Conservation (phyloP, 2,329 filamentous ascomycete genomes). For the Trichoderma sp. region DNA sequence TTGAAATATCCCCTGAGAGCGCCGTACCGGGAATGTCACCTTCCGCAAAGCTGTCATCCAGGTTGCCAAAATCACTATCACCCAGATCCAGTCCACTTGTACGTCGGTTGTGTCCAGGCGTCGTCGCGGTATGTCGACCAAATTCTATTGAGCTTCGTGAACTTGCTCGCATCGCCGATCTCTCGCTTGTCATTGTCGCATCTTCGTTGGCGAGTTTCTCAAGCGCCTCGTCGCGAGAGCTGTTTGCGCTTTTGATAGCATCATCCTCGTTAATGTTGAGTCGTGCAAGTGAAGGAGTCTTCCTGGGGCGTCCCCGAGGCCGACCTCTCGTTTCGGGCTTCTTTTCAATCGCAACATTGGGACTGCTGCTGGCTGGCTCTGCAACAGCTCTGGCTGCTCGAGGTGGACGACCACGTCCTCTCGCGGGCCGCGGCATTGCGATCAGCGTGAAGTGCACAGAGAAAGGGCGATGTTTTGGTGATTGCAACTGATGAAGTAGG, state of each 20-base stretch:
- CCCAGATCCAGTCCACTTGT: slow-evolving; percentile 53
- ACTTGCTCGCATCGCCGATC: slow-evolving; percentile 31
- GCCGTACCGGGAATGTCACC: slow-evolving; percentile 37
- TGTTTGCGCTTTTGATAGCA: slow-evolving; percentile 30
- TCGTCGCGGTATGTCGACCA: slow-evolving; percentile 39
- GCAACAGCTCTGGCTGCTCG: slow-evolving; percentile 28
- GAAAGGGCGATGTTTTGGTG: neutral
- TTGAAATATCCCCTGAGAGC: slow-evolving; percentile 47
- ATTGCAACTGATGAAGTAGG: neutral
- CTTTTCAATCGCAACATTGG: slow-evolving; percentile 15
- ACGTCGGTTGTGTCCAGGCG: slow-evolving; percentile 36
- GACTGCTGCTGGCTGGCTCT: neutral
- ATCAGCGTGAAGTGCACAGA: neutral
- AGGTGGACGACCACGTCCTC: slow-evolving; percentile 31
- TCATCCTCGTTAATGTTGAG: slow-evolving; percentile 31
- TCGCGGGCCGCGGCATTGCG: slow-evolving; percentile 35
- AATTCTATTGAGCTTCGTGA: slow-evolving; percentile 40
- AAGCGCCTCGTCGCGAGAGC: slow-evolving; percentile 41
- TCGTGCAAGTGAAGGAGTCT: slow-evolving; percentile 23
- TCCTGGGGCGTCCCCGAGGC: slow-evolving; percentile 27
- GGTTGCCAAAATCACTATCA: slow-evolving; percentile 49
- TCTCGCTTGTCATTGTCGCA: slow-evolving; percentile 33
- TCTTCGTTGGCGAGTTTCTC: slow-evolving; percentile 39
- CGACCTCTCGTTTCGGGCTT: slow-evolving; percentile 29
- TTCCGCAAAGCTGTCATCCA: slow-evolving; percentile 47